phyloP scores from a whole-genome alignment of 768 basidiomycete genomes.

The Boletus tylopilopsis region DNA sequence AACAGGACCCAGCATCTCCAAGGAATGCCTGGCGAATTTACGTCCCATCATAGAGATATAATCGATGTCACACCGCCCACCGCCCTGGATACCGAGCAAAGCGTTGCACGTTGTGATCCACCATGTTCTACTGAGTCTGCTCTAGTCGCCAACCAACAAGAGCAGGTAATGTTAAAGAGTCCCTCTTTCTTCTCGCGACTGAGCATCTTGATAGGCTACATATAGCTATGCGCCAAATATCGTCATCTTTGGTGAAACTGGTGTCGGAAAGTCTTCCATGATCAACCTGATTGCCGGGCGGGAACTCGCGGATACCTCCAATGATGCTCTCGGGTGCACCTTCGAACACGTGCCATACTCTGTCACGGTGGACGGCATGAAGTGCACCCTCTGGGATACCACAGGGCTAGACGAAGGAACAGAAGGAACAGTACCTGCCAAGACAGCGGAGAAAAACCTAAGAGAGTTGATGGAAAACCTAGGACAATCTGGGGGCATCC shows the following conservation, averaged over 20 bases:
- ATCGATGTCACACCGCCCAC: not conserved
- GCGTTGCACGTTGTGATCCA: no score
- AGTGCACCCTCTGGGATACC: slow-evolving; percentile 5
- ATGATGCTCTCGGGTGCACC: slow-evolving; percentile 1
- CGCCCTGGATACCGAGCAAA: no score
- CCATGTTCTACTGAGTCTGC: no score
- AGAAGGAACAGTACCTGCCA: slow-evolving; percentile 6
- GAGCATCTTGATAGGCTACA: not conserved
- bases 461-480: not conserved
- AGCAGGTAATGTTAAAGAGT: not conserved
- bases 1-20: no score
- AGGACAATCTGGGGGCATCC: slow-evolving; percentile 1
- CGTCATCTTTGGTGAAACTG: slow-evolving; percentile 2
- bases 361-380: not conserved
- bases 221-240: not conserved
- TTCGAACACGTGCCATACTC: not conserved
- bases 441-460: not conserved
- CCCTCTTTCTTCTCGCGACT: not conserved
- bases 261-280: slow-evolving; percentile 6
- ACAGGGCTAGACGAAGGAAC: slow-evolving; percentile 6
- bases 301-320: not conserved
- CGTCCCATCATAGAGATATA: no score
- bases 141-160: not conserved
- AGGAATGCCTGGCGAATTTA: no score
- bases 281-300: slow-evolving; percentile 8